Base-by-base conservation (phyloP, 2,329 filamentous ascomycete genomes). In the Scytalidium sp. region DNA sequence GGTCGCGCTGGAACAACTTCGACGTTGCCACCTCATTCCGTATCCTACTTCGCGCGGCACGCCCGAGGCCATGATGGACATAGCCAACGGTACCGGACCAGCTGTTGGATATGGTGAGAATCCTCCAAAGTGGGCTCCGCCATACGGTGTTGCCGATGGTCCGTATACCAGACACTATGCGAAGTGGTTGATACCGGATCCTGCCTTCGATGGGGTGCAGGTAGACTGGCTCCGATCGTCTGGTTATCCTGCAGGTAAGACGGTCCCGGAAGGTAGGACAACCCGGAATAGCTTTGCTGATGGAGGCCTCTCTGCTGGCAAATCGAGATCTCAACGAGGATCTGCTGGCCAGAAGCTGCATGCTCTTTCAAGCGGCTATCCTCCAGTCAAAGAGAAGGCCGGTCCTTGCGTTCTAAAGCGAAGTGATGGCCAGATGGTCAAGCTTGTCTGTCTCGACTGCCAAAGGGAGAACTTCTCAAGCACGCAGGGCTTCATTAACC, bases 401-500 rank as follows among this genome's bases (percentile, higher is more conserved):
- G 87, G 89, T 3, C 90, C 91, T 50, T 90, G 92, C 68, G 78
- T 94, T 57, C 78, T 96, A 65, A 92, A 90, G 70, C 87, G 91
- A 60, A 85, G 87, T 19, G 92, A 97, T 69, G 89, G 89, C 49
- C 79, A 89, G 64, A 84, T 86, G 56, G 93, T 97, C 56, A 95
- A 96, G 70, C 79, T 97, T 44, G 87, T 96, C 55, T 99, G 94
- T 74, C 71, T 88, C 51, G 88, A 94, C 67, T 97, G 94, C 69
- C 80, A 90, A 45, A 81, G 93, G 56, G 89, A 90, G 66, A 90
- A 97, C 67, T 97, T 97, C 64, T 92, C 88, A 49, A 97, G 92
- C 72, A 95, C 92, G 0, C 94, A 97, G 69, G 94, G 94, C n/a
- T 97, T 97, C 71, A 94, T 99, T 73, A 99, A 99, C 65, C 94